Percentiles rank a stretch among this genome's conserved stretches.
These are phyloP conservation scores for Thelephora aurantiotincta DNA, from an alignment of 768 basidiomycete genomes.

Conservation along the genomic window DNA sequence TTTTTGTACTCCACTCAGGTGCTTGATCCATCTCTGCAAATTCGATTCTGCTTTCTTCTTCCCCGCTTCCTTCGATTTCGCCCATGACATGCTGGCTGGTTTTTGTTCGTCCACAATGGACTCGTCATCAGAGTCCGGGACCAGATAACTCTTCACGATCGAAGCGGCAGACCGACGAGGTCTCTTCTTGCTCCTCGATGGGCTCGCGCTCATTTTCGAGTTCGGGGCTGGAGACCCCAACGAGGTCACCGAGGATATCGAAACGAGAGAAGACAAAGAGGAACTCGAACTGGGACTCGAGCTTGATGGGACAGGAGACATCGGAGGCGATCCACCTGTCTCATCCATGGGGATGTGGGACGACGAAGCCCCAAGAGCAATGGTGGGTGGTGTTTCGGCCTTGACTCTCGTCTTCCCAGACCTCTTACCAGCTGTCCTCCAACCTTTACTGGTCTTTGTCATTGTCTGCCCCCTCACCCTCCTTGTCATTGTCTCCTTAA, in stretches of 20 bases:
- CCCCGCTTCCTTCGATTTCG: constrained; percentile 19
- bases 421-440: not conserved
- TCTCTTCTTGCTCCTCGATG: constrained; percentile 31
- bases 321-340: constrained; percentile 16
- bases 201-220: constrained; percentile 5
- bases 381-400: constrained; percentile 4
- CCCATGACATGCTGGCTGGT: constrained; percentile 8
- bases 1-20: constrained; percentile 42
- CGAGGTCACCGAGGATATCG: not conserved
- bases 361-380: not conserved
- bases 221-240: constrained; percentile 7
- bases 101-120: constrained; percentile 19
- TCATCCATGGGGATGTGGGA: constrained; percentile 12
- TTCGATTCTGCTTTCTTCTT: constrained; percentile 27
- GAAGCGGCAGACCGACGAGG: constrained; percentile 43
- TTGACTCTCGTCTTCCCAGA: constrained; percentile 1
- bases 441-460: constrained; percentile 2
- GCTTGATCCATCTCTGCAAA: constrained; percentile 55
- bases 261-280: not conserved
- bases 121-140: constrained; percentile 65
- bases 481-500: constrained; percentile 6
- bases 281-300: constrained; percentile 2
- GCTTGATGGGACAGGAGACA: constrained; percentile 12
- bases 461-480: constrained; percentile 25
- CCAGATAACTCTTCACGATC: constrained; percentile 42